Conservation (phyloP, 208 protist species). For the Blastocrithidia nonstop region DNA sequence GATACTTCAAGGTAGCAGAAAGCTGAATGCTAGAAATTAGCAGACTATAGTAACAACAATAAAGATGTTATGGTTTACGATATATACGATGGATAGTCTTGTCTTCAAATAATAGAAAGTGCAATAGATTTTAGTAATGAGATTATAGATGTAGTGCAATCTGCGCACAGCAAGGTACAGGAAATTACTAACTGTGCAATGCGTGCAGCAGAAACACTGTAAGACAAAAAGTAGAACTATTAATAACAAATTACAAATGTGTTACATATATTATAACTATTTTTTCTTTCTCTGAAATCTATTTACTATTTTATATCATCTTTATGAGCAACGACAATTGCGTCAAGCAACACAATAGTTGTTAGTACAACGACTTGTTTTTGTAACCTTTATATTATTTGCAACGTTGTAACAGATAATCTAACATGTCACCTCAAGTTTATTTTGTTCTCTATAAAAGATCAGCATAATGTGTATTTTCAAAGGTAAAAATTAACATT, state of each 20-base stretch:
- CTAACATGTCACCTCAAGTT: not conserved
- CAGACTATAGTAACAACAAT: too few relatives aligned
- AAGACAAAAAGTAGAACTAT: not conserved
- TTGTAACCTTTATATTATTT: not conserved
- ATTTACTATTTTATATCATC: not conserved
- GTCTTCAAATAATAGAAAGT: constrained; percentile 46
- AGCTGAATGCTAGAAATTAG: too few relatives aligned
- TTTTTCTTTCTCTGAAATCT: constrained; percentile 2
- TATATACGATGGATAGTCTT: too few relatives aligned
- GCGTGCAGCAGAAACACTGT: constrained; percentile 5
- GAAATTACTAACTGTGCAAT: constrained; percentile 15
- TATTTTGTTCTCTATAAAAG: not conserved
- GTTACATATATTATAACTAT: not conserved
- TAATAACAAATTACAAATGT: not conserved
- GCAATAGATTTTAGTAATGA: constrained; percentile 63
- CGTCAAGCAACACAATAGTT: too few relatives aligned
- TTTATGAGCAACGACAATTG: not conserved
- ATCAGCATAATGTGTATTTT: not conserved
- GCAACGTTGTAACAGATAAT: not conserved
- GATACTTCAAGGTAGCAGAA: too few relatives aligned
- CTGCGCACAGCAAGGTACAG: constrained; percentile 19
- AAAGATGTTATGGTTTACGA: too few relatives aligned
- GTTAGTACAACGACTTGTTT: not conserved
- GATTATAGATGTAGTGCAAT: constrained; percentile 28
- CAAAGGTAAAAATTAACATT: not conserved